Evolutionary conservation across 2,329 filamentous ascomycete genomes (phyloP).

Genomic region (Bipolaris gigantea): DNA sequence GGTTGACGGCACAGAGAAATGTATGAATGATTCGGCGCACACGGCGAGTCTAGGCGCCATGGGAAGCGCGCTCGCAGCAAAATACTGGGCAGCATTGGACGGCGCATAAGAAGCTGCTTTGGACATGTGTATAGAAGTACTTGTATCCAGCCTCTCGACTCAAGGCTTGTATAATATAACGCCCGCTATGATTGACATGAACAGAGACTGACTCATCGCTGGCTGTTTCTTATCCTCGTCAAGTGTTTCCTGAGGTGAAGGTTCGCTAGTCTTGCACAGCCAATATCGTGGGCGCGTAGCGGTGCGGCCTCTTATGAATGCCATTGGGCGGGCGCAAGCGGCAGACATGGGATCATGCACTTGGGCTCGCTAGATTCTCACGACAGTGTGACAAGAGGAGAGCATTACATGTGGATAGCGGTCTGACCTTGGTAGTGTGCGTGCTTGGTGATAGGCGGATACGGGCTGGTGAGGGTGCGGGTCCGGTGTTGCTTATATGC

Average conservation of each 20-base stretch:
- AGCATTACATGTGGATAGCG: conserved; percentile 12
- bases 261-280: conserved; percentile 4
- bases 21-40: conserved; percentile 16
- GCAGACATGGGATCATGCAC: conserved; percentile 35
- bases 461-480: conserved; percentile 7
- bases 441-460: conserved; percentile 11
- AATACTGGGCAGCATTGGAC: conserved; percentile 35
- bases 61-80: conserved; percentile 14
- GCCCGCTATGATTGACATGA: conserved; percentile 4
- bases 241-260: neutral
- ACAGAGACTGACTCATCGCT: neutral
- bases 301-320: conserved; percentile 13
- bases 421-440: conserved; percentile 20
- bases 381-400: conserved; percentile 29
- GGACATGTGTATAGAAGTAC: conserved; percentile 26
- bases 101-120: conserved; percentile 21
- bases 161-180: conserved; percentile 35
- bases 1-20: neutral
- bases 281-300: conserved; percentile 34
- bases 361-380: conserved; percentile 14
- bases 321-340: conserved; percentile 26
- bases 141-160: conserved; percentile 39
- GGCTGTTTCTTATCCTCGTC: neutral
- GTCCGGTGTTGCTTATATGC: conserved; percentile 19
- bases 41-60: conserved; percentile 12